Conservation (phyloP, 352 stramenopile genomes). For the Thalassiosira ordinaria region DNA sequence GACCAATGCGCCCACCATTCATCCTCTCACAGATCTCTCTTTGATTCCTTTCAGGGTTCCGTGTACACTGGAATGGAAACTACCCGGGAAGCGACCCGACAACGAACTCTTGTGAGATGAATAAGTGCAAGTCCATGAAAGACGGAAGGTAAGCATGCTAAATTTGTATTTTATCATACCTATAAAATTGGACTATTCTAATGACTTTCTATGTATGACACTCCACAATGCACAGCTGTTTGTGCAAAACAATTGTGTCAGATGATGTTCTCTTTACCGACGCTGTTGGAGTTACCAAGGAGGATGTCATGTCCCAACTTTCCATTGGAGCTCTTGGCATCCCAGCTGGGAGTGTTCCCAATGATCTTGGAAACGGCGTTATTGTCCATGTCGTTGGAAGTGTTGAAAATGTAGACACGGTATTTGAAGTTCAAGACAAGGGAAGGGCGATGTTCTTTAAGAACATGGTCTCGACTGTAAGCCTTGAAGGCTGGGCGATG, state of each 20-base stretch:
- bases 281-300: constrained; percentile 33
- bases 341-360: constrained; percentile 31
- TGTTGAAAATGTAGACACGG: constrained; percentile 36
- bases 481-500: constrained; percentile 53
- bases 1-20: too few relatives aligned
- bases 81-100: constrained; percentile 51
- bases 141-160: constrained; percentile 49
- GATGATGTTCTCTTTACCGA: constrained; percentile 54
- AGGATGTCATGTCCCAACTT: constrained; percentile 53
- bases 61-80: constrained; percentile 54
- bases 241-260: constrained; percentile 58
- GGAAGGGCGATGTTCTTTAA: constrained; percentile 61
- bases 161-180: too few relatives aligned
- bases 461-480: constrained; percentile 57
- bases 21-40: too few relatives aligned
- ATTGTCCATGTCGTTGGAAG: constrained; percentile 32
- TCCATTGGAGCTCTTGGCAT: constrained; percentile 46
- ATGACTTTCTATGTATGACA: neutral
- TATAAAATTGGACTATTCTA: too few relatives aligned
- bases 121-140: constrained; percentile 39
- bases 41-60: constrained; percentile 47
- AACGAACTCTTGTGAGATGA: constrained; percentile 46
- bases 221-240: constrained; percentile 34
- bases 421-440: constrained; percentile 67
- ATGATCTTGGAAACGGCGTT: constrained; percentile 35